Percentiles rank a stretch among this genome's conserved stretches.
phyloP scores from a whole-genome alignment of 768 basidiomycete genomes.

The Boletus pseudo-olivaceus region DNA sequence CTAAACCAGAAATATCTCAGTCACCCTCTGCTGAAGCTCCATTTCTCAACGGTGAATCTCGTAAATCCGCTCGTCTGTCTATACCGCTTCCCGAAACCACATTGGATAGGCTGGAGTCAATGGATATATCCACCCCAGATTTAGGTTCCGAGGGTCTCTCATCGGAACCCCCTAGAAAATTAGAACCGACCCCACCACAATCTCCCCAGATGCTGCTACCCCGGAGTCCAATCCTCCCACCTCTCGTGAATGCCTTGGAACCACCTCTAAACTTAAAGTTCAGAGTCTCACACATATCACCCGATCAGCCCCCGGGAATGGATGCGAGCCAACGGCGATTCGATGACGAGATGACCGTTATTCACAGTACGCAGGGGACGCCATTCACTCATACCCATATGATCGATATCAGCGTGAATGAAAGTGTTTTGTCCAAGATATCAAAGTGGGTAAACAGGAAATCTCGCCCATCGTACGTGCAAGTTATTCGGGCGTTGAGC shows the following conservation, averaged over 20 bases:
- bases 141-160: neutral
- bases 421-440: slow-evolving; percentile 27
- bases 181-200: neutral
- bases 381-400: slow-evolving; percentile 18
- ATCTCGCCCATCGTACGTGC: slow-evolving; percentile 30
- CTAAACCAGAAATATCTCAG: neutral
- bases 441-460: slow-evolving; percentile 38
- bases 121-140: neutral
- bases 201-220: neutral
- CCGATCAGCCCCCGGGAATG: neutral
- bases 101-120: neutral
- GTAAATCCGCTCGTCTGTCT: neutral
- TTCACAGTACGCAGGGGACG: slow-evolving; percentile 17
- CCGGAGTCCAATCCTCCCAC: slow-evolving; percentile 9
- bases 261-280: slow-evolving; percentile 20
- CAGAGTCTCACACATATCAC: slow-evolving; percentile 1
- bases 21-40: neutral
- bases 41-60: neutral
- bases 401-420: slow-evolving; percentile 30
- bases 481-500: neutral
- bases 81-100: neutral
- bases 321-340: slow-evolving; percentile 6
- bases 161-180: neutral
- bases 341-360: slow-evolving; percentile 17
- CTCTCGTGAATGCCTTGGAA: slow-evolving; percentile 7